phyloP scores from a whole-genome alignment of 495 filamentous ascomycete species.

The Penicillium coprophilum region DNA sequence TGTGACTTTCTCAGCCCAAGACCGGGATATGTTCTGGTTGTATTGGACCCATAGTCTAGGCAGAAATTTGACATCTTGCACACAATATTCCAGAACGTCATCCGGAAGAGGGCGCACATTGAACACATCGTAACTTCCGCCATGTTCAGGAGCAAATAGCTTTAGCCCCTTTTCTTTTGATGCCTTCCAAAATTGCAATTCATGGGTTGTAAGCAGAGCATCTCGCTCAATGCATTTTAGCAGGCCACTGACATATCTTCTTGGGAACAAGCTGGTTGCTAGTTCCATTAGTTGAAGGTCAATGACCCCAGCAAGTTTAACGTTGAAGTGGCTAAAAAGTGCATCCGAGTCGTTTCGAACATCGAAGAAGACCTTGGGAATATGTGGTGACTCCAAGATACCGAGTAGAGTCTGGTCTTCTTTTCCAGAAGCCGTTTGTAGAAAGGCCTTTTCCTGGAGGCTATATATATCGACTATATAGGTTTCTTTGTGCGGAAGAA shows the following conservation, averaged over 20 bases:
- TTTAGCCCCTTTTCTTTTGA: slow-evolving; percentile 41
- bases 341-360: slow-evolving; percentile 55
- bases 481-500: too few relatives aligned
- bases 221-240: slow-evolving; percentile 46
- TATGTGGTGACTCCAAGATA: slow-evolving; percentile 46
- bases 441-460: too few relatives aligned
- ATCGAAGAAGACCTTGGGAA: slow-evolving; percentile 41
- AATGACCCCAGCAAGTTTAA: slow-evolving; percentile 40
- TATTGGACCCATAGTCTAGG: slow-evolving; percentile 20
- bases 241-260: slow-evolving; percentile 37
- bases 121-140: slow-evolving; percentile 50
- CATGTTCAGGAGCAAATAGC: slow-evolving; percentile 41
- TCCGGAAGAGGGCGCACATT: slow-evolving; percentile 44
- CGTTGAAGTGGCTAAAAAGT: slow-evolving; percentile 44
- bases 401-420: slow-evolving; percentile 42
- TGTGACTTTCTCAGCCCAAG: neutral
- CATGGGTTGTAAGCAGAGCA: slow-evolving; percentile 14
- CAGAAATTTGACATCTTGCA: slow-evolving; percentile 46
- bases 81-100: slow-evolving; percentile 49
- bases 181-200: slow-evolving; percentile 33
- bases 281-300: slow-evolving; percentile 61
- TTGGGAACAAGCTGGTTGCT: slow-evolving; percentile 32
- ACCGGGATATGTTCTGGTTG: neutral
- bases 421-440: too few relatives aligned
- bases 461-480: too few relatives aligned